Evolutionary conservation across 2,329 filamentous ascomycete species (phyloP), one percentile per base, ranked within the genome.

Genomic region (Lizonia empirigonia): DNA sequence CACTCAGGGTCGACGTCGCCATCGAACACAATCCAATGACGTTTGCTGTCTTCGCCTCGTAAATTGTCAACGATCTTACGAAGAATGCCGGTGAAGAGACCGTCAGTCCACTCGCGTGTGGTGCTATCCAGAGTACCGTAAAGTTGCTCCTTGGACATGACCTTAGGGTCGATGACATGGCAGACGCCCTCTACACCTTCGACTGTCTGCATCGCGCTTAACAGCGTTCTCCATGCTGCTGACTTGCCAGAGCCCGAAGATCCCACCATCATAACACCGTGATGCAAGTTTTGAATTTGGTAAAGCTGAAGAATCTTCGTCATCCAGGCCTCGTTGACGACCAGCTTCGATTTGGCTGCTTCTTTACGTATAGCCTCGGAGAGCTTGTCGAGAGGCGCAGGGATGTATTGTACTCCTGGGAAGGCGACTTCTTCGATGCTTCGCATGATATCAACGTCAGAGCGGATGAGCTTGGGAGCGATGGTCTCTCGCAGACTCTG

Each of bases 241-340:
- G 94, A 97, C 77, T 99, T 99, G 70, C 95, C 95, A 36, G 93
- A 89, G n/a, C 95, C 94, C 23, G 95, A 97, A 68, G 90, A 91
- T 57, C 94, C 94, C 8, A 99, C 94, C 94, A 99, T 97, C 95
- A 99, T 99, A 22, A 99, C 94, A 87, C 94, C 94, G 64, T 99
- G 94, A 68, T 99, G 94, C 51, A 99, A 91, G 60, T 87, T 89
- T 74, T 97, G 94, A 57, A 99, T 99, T 73, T 99, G 94, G 72
- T 96, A 97, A 2, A 99, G 83, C 73, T 99, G 94, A 7, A 99
- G 81, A 26, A 96, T 87, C 77, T 99, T 99, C 50, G 90, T 94
- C 85, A 97, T 91, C 95, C 95, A 99, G 37, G 87, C 86, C 47
- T 97, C 92, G 51, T 87, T 97, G 62, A 95, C 89, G 7, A 96